Conservation (phyloP, 2,329 filamentous ascomycete genomes). For the Plenodomus tracheiphilus region DNA sequence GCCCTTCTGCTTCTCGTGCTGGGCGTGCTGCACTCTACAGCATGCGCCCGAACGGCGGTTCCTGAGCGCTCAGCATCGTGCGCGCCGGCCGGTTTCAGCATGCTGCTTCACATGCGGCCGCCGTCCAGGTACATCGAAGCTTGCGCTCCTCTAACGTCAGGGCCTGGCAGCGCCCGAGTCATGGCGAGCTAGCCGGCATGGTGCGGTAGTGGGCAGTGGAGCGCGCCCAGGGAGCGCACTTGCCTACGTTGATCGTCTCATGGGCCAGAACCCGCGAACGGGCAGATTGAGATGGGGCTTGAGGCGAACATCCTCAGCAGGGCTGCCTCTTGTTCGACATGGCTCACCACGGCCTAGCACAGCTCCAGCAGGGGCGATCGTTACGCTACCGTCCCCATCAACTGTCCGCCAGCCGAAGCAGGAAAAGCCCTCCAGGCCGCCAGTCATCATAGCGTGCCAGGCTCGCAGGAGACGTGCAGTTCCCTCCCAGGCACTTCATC, state of each 20-base stretch:
- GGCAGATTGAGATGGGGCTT: constrained; percentile 29
- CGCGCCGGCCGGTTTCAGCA: constrained; percentile 20
- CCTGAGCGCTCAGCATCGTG: constrained; percentile 11
- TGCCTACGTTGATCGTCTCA: constrained; percentile 41
- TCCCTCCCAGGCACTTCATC: constrained; percentile 23
- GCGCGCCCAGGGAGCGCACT: constrained; percentile 2
- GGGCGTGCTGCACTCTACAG: constrained; percentile 3
- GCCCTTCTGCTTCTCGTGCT: not conserved
- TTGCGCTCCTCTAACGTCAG: constrained; percentile 21
- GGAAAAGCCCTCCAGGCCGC: constrained; percentile 29
- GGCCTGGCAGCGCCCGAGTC: constrained; percentile 19
- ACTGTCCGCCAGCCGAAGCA: constrained; percentile 28
- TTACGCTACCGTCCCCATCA: constrained; percentile 32
- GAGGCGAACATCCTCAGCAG: constrained; percentile 35
- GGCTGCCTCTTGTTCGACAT: constrained; percentile 27
- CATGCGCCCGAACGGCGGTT: constrained; percentile 16
- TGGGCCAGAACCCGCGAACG: constrained; percentile 39
- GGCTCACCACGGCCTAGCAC: constrained; percentile 23
- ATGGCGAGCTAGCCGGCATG: constrained; percentile 28
- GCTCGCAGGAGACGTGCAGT: constrained; percentile 29
- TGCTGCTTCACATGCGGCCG: constrained; percentile 26
- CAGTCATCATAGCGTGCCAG: constrained; percentile 33
- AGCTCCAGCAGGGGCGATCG: constrained; percentile 33
- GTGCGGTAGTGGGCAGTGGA: constrained; percentile 28
- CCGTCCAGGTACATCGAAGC: constrained; percentile 39